Evolutionary conservation across 2,329 filamentous ascomycete species (phyloP).

Genomic region (Botryosphaeria agaves): DNA sequence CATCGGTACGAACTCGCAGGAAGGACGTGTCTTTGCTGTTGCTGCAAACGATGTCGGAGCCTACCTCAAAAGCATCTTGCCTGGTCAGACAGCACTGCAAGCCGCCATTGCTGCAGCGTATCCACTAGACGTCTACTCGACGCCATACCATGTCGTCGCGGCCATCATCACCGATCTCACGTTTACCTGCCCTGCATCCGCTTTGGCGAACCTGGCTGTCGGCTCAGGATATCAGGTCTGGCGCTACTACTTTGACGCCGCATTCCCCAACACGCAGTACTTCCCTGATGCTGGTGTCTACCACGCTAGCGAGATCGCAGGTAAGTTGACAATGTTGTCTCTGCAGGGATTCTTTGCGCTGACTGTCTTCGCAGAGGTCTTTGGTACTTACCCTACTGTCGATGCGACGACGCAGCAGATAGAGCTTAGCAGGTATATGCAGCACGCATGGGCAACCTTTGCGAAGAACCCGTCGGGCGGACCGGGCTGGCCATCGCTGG

Average conservation of each 20-base stretch:
- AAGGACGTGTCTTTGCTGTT: conserved; percentile 7
- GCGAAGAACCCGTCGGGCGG: conserved; percentile 16
- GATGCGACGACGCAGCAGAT: conserved; percentile 14
- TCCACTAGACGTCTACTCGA: conserved; percentile 5
- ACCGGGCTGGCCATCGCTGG: conserved; percentile 10
- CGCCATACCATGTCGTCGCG: conserved; percentile 4
- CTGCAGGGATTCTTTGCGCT: no score
- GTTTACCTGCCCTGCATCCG: conserved; percentile 8
- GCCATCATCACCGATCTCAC: conserved; percentile 8
- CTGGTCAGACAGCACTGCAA: conserved; percentile 1
- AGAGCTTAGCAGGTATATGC: conserved; percentile 13
- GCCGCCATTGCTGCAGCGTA: conserved; percentile 4
- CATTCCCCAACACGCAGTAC: conserved; percentile 10
- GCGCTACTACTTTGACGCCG: conserved; percentile 14
- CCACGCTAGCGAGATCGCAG: conserved; percentile 1
- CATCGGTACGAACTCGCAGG: conserved; percentile 11
- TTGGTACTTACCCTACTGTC: conserved; percentile 13
- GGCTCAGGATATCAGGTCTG: conserved; percentile 8
- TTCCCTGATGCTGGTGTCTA: conserved; percentile 5
- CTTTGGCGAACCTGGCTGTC: conserved; percentile 6
- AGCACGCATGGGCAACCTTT: conserved; percentile 17
- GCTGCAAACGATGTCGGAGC: conserved; percentile 5
- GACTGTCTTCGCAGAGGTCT: conserved; percentile 16
- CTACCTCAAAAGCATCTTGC: conserved; percentile 2
- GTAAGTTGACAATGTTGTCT: no score